Base-by-base conservation (phyloP, 257 asterid genomes). In the Penstemon barbatus region DNA sequence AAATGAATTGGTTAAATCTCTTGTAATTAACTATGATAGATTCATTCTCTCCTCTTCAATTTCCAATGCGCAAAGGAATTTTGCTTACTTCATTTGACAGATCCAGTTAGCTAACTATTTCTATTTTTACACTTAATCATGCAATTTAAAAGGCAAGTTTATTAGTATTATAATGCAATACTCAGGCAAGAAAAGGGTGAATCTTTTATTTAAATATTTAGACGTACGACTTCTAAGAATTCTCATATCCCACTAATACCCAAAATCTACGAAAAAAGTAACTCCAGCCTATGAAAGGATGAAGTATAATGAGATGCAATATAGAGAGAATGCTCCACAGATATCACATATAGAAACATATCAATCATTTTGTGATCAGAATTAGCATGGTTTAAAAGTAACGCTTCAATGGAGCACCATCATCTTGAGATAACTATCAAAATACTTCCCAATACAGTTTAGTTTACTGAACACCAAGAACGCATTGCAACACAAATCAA, bases 381-480 rank as follows among this genome's bases (percentile, higher is more conserved):
- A 15, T 15, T 15, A 15, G 18, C 18, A 15, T 15, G 18, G 18
- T 15, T 15, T 15, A 48, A 53, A 25, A 48, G 3, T 18, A 40
- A 50, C 19, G 60, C 73, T 57, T 64, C 73, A 57, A 12, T 0
- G 70, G 61, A 66, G 71, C 59, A 59, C n/a, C 19, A 38, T 4
- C 61, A 18, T 46, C 51, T 45, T 38, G 4, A 33, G 44, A 25
- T 25, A 25, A 25, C 33, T 25, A 57, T 49, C 25, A 3, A 48
- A 39, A 66, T 42, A 10, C 9, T 4, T 3, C 9, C 12, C 33
- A 25, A 25, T 25, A 40, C 18, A 12, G 42, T 6, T 3, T 55
- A 46, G 7, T 39, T 33, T 37, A 38, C 8, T 12, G 3, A 6
- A 13, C 13, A 13, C 46, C 48, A 12, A 40, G 36, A 6, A 59